A percentile compares a stretch with the other conserved stretches of the same genome.
Conservation (phyloP, 2,329 filamentous ascomycete species). For the Rutstroemia sydowiana region DNA sequence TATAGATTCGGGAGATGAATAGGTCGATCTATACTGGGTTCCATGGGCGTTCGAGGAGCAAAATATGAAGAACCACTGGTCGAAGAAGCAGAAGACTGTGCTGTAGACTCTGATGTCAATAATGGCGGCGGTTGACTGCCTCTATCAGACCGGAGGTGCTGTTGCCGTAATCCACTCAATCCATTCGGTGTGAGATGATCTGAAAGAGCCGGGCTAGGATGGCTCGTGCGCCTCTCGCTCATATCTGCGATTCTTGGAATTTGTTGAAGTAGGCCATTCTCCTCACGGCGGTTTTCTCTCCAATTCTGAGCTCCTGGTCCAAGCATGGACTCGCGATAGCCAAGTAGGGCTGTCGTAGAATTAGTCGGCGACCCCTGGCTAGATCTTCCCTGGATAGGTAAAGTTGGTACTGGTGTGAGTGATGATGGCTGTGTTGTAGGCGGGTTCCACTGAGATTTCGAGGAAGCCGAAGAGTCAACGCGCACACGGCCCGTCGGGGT, state of each 20-base stretch:
- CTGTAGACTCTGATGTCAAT: conserved; percentile 26
- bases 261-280: conserved; percentile 13
- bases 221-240: conserved; percentile 17
- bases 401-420: conserved; percentile 1
- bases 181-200: conserved; percentile 19
- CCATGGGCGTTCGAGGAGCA: conserved; percentile 27
- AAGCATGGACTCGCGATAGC: conserved; percentile 28
- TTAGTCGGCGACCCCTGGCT: conserved; percentile 17
- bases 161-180: conserved; percentile 19
- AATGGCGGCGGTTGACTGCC: conserved; percentile 22
- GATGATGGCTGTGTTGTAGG: conserved; percentile 4
- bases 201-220: conserved; percentile 6
- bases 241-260: conserved; percentile 14
- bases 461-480: conserved; percentile 21
- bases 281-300: conserved; percentile 24
- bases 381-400: conserved; percentile 11
- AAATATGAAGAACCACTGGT: conserved; percentile 24
- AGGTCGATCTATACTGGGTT: conserved; percentile 25
- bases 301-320: conserved; percentile 21
- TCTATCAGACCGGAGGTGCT: conserved; percentile 17
- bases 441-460: conserved; percentile 18
- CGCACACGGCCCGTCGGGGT: conserved; percentile 12
- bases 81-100: conserved; percentile 22
- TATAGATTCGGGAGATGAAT: conserved; percentile 24
- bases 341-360: conserved; percentile 23